phyloP scores from a whole-genome alignment of 768 basidiomycete species.

The Amylocystis lapponica region DNA sequence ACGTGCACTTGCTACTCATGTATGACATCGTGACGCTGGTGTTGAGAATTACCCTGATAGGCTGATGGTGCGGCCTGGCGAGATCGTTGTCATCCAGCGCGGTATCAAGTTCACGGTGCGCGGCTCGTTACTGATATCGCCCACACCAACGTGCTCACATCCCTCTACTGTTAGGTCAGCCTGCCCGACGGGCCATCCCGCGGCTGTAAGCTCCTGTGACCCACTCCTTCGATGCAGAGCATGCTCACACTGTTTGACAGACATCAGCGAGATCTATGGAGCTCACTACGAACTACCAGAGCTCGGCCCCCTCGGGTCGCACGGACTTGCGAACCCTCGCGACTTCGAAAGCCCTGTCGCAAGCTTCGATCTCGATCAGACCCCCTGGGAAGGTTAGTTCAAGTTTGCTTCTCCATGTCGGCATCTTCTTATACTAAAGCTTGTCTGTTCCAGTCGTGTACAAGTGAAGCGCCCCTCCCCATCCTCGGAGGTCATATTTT shows the following conservation, averaged over 20 bases:
- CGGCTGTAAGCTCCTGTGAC: slow-evolving; percentile 51
- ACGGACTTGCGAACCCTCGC: slow-evolving; percentile 59
- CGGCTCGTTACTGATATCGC: too few relatives aligned
- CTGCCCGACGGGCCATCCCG: slow-evolving; percentile 57
- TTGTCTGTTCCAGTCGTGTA: slow-evolving; percentile 35
- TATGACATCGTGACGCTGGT: slow-evolving; percentile 1
- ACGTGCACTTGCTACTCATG: slow-evolving; percentile 16
- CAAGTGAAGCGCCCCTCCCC: slow-evolving; percentile 35
- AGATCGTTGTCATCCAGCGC: slow-evolving; percentile 58
- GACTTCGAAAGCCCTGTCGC: slow-evolving; percentile 66
- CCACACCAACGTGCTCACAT: slow-evolving; percentile 4
- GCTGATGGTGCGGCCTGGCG: slow-evolving; percentile 59
- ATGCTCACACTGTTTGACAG: slow-evolving; percentile 22
- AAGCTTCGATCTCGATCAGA: slow-evolving; percentile 60
- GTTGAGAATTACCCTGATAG: slow-evolving; percentile 25
- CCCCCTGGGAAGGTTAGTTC: slow-evolving; percentile 50
- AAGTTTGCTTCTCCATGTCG: background rate
- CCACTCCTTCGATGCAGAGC: background rate
- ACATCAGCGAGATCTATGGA: slow-evolving; percentile 61
- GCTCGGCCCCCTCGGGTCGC: slow-evolving; percentile 58
- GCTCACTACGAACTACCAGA: slow-evolving; percentile 59
- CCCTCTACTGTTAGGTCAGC: too few relatives aligned
- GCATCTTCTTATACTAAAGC: too few relatives aligned
- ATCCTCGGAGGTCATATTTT: too few relatives aligned
- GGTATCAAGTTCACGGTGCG: slow-evolving; percentile 64